Conservation (phyloP, 352 stramenopile species). For the Pythium guiyangense region DNA sequence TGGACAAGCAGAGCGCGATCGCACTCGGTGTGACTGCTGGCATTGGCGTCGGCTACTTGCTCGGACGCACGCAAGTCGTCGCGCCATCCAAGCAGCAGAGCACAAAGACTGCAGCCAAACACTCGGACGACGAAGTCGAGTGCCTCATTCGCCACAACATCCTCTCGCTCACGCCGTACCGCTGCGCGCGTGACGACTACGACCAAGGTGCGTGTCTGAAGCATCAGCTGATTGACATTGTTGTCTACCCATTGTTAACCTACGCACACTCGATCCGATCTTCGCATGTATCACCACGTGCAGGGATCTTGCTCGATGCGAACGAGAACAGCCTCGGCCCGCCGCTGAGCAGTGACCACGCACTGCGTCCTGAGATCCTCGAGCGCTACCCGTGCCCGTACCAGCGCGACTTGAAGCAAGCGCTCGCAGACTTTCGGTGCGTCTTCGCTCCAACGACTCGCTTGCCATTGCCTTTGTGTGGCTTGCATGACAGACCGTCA, state of each 20-base stretch:
- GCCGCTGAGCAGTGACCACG: slow-evolving; percentile 67
- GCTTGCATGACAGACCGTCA: not conserved
- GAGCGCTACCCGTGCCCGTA: slow-evolving; percentile 97
- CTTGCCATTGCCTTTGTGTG: not conserved
- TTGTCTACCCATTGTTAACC: not conserved
- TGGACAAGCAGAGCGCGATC: slow-evolving; percentile 69
- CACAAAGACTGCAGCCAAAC: not conserved
- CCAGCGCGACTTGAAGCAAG: slow-evolving; percentile 90
- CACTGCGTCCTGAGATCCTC: slow-evolving; percentile 68
- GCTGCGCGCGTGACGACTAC: slow-evolving; percentile 97
- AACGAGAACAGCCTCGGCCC: slow-evolving; percentile 98
- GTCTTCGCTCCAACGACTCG: not conserved
- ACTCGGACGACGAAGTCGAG: slow-evolving; percentile 59
- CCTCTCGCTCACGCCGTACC: slow-evolving; percentile 93
- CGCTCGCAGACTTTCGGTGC: slow-evolving; percentile 80
- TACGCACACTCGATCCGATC: too few relatives aligned
- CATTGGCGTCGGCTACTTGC: slow-evolving; percentile 59
- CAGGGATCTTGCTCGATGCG: slow-evolving; percentile 95
- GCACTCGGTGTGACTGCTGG: slow-evolving; percentile 56
- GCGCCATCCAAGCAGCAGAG: slow-evolving; percentile 1
- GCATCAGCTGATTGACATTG: too few relatives aligned
- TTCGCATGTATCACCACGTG: not conserved
- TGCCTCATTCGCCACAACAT: slow-evolving; percentile 96
- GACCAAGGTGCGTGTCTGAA: slow-evolving; percentile 44
- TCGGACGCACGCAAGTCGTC: slow-evolving; percentile 41